These are phyloP conservation scores for Annona squamosa DNA, from an alignment of 164 flowering plant genomes.

Conservation along the genomic window DNA sequence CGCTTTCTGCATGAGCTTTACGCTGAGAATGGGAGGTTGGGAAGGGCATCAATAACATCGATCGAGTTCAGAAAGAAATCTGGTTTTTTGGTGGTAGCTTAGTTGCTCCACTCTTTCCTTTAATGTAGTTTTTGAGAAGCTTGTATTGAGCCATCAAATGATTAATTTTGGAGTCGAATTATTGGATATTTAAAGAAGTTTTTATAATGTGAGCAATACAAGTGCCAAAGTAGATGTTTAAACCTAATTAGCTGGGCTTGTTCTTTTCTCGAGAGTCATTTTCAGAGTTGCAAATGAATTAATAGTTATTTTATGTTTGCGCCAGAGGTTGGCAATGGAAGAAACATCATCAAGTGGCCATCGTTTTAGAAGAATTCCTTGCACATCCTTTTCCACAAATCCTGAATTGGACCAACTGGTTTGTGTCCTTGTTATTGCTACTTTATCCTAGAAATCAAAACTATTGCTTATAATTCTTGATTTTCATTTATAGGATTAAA, in stretches of 20 bases:
- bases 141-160: neutral
- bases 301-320: no score
- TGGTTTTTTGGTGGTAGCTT: neutral
- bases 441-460: neutral
- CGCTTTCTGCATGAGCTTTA: neutral
- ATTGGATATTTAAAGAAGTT: no score
- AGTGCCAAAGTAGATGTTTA: no score
- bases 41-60: no score
- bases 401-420: constrained; percentile 69
- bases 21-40: no score
- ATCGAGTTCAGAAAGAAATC: no score
- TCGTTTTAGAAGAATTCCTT: constrained; percentile 66
- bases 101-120: neutral
- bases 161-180: no score
- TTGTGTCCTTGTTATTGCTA: constrained; percentile 9
- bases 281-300: no score
- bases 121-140: neutral
- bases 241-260: no score
- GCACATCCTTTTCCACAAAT: constrained; percentile 40
- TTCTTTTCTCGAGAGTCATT: no score
- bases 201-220: no score
- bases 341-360: constrained; percentile 34
- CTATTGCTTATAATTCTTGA: neutral
- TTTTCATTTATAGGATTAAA: neutral
- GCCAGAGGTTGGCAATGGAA: constrained; percentile 29